Evolutionary conservation across 805 yeast genomes (phyloP).

Genomic region (Limtongozyma cylindracea): DNA sequence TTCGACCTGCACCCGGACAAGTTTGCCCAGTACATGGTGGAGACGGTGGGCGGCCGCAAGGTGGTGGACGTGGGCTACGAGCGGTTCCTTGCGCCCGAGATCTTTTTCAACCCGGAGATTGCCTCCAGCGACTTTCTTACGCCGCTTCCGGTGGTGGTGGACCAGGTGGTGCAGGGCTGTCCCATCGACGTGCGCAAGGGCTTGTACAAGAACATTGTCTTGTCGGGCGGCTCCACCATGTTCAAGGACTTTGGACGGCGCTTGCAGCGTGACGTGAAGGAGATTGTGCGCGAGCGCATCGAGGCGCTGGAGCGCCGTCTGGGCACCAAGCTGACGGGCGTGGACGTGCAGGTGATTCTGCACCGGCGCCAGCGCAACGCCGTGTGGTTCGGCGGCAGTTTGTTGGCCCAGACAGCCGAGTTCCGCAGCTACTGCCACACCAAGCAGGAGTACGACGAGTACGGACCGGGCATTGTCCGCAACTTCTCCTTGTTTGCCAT

Average conservation of each 20-base stretch:
- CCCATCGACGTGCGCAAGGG: slow-evolving; percentile 98
- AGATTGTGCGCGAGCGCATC: slow-evolving; percentile 74
- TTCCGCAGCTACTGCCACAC: slow-evolving; percentile 93
- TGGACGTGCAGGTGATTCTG: slow-evolving; percentile 87
- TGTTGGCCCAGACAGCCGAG: slow-evolving; percentile 92
- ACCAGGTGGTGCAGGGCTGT: slow-evolving; percentile 78
- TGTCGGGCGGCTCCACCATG: slow-evolving; percentile 97
- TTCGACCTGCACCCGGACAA: slow-evolving; percentile 86
- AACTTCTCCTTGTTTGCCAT: slow-evolving; percentile 87
- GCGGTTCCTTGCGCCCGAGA: slow-evolving; percentile 96
- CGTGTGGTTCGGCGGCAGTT: slow-evolving; percentile 97
- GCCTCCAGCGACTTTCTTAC: slow-evolving; percentile 87
- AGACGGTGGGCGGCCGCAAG: slow-evolving; percentile 43
- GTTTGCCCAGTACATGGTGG: slow-evolving; percentile 81
- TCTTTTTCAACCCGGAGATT: slow-evolving; percentile 94
- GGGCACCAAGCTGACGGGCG: slow-evolving; percentile 70
- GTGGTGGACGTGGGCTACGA: slow-evolving; percentile 89
- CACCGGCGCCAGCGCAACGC: slow-evolving; percentile 97
- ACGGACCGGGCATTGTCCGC: slow-evolving; percentile 94
- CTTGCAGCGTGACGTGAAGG: slow-evolving; percentile 80
- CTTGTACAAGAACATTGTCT: slow-evolving; percentile 80
- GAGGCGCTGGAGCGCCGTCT: slow-evolving; percentile 54
- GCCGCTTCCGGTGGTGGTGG: slow-evolving; percentile 91
- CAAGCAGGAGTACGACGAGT: slow-evolving; percentile 90
- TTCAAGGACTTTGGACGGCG: slow-evolving; percentile 96